These are phyloP conservation scores for Epichloe elymi DNA, from an alignment of 2,329 filamentous ascomycete genomes.

Conservation along the genomic window DNA sequence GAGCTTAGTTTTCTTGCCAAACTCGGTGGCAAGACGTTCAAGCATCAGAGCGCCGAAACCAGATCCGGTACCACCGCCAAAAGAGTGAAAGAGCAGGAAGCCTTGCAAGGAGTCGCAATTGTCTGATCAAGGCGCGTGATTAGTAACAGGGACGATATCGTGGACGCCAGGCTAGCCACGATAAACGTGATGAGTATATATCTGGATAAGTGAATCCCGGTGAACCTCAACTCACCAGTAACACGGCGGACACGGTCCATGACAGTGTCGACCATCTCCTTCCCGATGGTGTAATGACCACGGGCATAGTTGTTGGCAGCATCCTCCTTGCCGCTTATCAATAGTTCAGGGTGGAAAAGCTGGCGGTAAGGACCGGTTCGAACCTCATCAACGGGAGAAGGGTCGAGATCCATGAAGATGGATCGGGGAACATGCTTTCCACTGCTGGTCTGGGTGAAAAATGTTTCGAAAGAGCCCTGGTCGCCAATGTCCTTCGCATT, in stretches of 20 bases:
- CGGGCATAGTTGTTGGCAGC: conserved; percentile 67
- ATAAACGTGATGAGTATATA: not conserved
- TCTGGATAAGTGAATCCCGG: not conserved
- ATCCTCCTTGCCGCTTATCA: conserved; percentile 65
- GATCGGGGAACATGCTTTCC: conserved; percentile 60
- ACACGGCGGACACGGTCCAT: conserved; percentile 58
- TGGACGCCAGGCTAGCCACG: not conserved
- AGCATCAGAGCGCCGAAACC: conserved; percentile 60
- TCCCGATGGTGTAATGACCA: conserved; percentile 65
- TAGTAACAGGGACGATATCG: conserved; percentile 5
- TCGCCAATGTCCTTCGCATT: conserved; percentile 46
- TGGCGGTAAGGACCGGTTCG: conserved; percentile 54
- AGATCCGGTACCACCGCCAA: conserved; percentile 59
- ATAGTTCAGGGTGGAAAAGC: conserved; percentile 59
- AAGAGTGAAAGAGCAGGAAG: conserved; percentile 64
- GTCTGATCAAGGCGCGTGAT: conserved; percentile 30
- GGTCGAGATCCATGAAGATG: conserved; percentile 61
- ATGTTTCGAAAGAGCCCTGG: conserved; percentile 55
- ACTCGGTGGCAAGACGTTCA: conserved; percentile 60
- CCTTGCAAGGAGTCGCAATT: conserved; percentile 62
- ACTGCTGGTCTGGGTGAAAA: conserved; percentile 59
- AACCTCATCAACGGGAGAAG: conserved; percentile 62
- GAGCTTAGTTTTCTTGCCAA: conserved; percentile 66
- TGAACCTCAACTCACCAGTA: conserved; percentile 36
- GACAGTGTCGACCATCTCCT: conserved; percentile 61